Percentiles rank a stretch among this genome's conserved stretches.
Conservation (phyloP, 768 basidiomycete species). For the Scleroderma citrinum region DNA sequence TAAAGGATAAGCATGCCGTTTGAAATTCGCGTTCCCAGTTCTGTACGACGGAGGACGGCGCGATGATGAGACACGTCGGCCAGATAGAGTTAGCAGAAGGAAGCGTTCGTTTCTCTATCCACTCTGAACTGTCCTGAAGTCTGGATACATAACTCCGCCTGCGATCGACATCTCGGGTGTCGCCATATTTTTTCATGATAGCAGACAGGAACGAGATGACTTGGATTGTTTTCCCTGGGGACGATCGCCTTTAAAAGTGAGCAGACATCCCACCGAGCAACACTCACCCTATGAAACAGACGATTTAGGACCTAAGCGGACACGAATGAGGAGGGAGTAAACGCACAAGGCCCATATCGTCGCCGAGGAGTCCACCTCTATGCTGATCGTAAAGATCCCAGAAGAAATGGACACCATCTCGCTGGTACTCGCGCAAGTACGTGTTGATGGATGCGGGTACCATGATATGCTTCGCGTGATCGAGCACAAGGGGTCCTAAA, state of each 20-base stretch:
- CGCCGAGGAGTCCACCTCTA: slow-evolving; percentile 80
- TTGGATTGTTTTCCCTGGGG: slow-evolving; percentile 88
- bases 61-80: slow-evolving; percentile 85
- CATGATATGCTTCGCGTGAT: slow-evolving; percentile 37
- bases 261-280: neutral
- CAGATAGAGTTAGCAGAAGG: slow-evolving; percentile 69
- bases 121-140: slow-evolving; percentile 54
- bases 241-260: neutral
- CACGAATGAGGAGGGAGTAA: neutral
- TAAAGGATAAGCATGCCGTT: slow-evolving; percentile 42
- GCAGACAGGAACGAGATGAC: slow-evolving; percentile 86
- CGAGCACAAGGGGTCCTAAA: slow-evolving; percentile 47
- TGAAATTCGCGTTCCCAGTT: slow-evolving; percentile 92
- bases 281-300: neutral
- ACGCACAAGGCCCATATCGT: slow-evolving; percentile 87
- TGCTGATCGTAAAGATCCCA: slow-evolving; percentile 63
- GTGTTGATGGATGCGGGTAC: slow-evolving; percentile 74
- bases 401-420: slow-evolving; percentile 80
- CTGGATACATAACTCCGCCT: slow-evolving; percentile 60
- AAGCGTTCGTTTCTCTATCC: slow-evolving; percentile 46
- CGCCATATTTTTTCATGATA: slow-evolving; percentile 81
- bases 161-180: slow-evolving; percentile 56
- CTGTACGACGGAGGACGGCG: slow-evolving; percentile 73
- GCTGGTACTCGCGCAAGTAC: slow-evolving; percentile 86
- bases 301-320: slow-evolving; percentile 17